Evolutionary conservation across 768 basidiomycete species (phyloP), one percentile per base, ranked within the genome.

Genomic region (Panellus pusillus): DNA sequence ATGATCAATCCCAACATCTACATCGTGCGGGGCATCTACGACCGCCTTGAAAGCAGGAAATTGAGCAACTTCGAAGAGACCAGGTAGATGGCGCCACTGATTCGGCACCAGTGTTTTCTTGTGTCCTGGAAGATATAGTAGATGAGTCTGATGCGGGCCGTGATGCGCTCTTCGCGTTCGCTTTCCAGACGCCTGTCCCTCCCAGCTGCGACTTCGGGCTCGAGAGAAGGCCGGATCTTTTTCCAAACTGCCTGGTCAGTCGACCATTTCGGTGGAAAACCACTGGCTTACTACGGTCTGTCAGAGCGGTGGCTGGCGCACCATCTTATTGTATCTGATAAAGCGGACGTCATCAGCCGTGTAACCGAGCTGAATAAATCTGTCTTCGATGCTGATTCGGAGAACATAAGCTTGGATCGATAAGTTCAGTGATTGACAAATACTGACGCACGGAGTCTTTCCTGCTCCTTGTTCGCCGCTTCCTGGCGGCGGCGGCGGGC

Each of bases 31-130:
- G 38, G 50, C 41, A 29, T 53, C 27, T 29, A 58, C 14, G 38
- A 54, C 44, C 6, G 31, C n/a, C 13, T 38, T 35, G 47, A 58
- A 58, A 5, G 40, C 48, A 2, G 57, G 52, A 9, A 45, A n/a
- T 8, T 45, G 42, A 15, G 29, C 35, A n/a, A 67, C 44, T 20
- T 66, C 63, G 13, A 47, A 19, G n/a, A 50, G 46, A 6, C 55
- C 51, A 12, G 68, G 69, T 18, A 66, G 62, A 18, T 52, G 63
- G 12, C 52, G 38, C 67, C 66, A 65, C 39, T 65, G 60, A 1
- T 51, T 55, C 5, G 70, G 67, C 4, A 47, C 46, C 3, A 70
- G 54, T 0, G 55, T 58, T 12, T 55, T 55, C 40, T 57, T 57
- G 54, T 68, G 65, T 35, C 45, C 2, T 50, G 47, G 27, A 66